phyloP scores from a whole-genome alignment of 2,329 filamentous ascomycete species.

The Fusarium napiforme region DNA sequence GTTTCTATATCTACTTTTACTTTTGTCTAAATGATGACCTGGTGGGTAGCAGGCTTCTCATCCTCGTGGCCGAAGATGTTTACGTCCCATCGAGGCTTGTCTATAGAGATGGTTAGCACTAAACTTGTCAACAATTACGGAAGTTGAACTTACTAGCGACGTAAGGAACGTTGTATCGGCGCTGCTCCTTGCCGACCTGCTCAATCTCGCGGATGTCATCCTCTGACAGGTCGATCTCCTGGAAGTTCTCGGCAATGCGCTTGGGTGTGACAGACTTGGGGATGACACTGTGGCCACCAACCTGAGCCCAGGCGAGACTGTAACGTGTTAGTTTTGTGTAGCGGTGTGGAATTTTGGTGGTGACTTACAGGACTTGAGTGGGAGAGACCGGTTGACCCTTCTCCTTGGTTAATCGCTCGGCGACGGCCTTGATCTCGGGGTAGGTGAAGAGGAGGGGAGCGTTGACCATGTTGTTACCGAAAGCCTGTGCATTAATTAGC shows the following conservation, averaged over 20 bases:
- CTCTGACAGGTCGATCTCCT: background rate
- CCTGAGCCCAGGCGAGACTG: background rate
- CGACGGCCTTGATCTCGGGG: background rate
- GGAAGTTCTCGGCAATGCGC: background rate
- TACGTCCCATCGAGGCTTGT: background rate
- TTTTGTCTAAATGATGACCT: background rate
- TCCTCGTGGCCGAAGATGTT: background rate
- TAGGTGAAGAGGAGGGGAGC: background rate
- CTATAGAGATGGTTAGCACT: background rate
- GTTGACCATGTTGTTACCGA: background rate
- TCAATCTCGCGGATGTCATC: background rate
- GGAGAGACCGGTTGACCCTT: background rate
- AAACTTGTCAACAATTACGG: accelerated
- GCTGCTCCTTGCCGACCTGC: background rate
- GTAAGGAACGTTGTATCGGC: background rate
- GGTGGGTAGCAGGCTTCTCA: background rate
- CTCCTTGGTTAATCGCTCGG: background rate
- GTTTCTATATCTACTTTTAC: background rate
- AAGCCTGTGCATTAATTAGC: background rate
- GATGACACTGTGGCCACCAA: background rate
- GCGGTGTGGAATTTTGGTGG: accelerated
- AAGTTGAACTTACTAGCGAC: background rate
- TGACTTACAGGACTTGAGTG: background rate
- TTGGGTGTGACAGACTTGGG: background rate
- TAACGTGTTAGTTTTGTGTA: background rate